Percentiles rank a stretch among this genome's conserved stretches.
Evolutionary conservation across 2,329 filamentous ascomycete species (phyloP).

Genomic region (Alternaria consortialis): DNA sequence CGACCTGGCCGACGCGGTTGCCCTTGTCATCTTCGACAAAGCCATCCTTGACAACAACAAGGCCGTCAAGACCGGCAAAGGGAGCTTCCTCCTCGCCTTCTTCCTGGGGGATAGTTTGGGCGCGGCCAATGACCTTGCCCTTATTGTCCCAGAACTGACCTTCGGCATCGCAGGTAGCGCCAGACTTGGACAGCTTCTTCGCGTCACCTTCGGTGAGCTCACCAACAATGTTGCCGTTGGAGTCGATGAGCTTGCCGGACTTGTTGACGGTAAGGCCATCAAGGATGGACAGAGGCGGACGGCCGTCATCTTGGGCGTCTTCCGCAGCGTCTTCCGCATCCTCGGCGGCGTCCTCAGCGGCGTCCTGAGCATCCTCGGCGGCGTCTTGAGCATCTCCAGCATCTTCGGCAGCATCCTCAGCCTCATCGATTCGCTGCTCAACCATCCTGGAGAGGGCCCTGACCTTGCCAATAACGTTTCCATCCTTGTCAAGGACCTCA

Average conservation of each 20-base stretch:
- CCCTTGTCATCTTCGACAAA: slow-evolving; percentile 61
- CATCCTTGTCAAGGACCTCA: slow-evolving; percentile 70
- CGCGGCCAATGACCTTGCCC: slow-evolving; percentile 61
- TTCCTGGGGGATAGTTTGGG: slow-evolving; percentile 58
- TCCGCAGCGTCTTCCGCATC: slow-evolving; percentile 43
- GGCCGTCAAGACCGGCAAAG: slow-evolving; percentile 61
- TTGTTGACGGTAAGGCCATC: slow-evolving; percentile 62
- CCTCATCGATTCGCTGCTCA: slow-evolving; percentile 47
- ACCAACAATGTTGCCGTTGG: slow-evolving; percentile 58
- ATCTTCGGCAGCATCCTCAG: slow-evolving; percentile 39
- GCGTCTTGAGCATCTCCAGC: slow-evolving; percentile 20
- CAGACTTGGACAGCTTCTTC: slow-evolving; percentile 62
- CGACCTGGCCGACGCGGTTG: slow-evolving; percentile 59
- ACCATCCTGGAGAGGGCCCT: slow-evolving; percentile 60
- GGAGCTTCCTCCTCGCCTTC: slow-evolving; percentile 59
- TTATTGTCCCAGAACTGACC: slow-evolving; percentile 65
- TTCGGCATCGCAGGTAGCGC: slow-evolving; percentile 55
- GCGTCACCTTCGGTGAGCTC: slow-evolving; percentile 61
- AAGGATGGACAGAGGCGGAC: slow-evolving; percentile 59
- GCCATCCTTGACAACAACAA: slow-evolving; percentile 60
- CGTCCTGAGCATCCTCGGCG: slow-evolving; percentile 42
- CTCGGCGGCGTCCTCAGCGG: slow-evolving; percentile 42
- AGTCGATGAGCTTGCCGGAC: slow-evolving; percentile 60
- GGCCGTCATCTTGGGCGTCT: slow-evolving; percentile 47
- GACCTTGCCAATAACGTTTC: slow-evolving; percentile 70